Conservation (phyloP, 176 grass and related monocot species). For the Aegilops sharonensis region DNA sequence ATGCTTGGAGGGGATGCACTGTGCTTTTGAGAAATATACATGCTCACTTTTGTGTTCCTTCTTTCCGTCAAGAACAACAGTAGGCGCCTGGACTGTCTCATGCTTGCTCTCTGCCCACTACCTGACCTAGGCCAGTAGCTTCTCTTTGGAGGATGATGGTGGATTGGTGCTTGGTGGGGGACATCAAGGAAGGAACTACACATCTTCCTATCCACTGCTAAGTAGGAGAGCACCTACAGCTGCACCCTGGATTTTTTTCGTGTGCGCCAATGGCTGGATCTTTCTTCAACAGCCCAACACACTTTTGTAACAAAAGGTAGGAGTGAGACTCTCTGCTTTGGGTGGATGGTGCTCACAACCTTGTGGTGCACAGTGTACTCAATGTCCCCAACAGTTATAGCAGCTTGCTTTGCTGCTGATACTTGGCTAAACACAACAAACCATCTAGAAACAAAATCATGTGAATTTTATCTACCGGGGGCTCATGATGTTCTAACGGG, state of each 20-base stretch:
- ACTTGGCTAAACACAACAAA: neutral
- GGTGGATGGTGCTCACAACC: neutral
- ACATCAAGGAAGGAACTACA: slow-evolving; percentile 7
- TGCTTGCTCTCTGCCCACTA: neutral
- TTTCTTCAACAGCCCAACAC: neutral
- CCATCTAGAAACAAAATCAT: neutral
- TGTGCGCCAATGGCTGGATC: neutral
- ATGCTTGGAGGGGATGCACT: slow-evolving; percentile 8
- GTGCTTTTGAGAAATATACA: slow-evolving; percentile 18
- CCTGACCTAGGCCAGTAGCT: neutral
- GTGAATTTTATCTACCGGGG: neutral
- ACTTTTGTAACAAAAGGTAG: neutral
- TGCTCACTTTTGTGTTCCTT: neutral
- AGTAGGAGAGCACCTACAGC: neutral
- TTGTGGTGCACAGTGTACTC: neutral
- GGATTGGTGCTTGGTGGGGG: slow-evolving; percentile 15
- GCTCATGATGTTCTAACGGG: neutral
- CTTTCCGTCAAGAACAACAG: slow-evolving; percentile 8
- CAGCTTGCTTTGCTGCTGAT: neutral
- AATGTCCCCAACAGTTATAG: neutral
- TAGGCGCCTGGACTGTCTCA: neutral
- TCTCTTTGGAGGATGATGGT: slow-evolving; percentile 30
- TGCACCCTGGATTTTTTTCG: neutral
- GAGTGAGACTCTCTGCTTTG: neutral
- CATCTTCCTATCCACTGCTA: neutral